phyloP scores from a whole-genome alignment of 2,329 filamentous ascomycete species.

The Aspergillus cejpii region DNA sequence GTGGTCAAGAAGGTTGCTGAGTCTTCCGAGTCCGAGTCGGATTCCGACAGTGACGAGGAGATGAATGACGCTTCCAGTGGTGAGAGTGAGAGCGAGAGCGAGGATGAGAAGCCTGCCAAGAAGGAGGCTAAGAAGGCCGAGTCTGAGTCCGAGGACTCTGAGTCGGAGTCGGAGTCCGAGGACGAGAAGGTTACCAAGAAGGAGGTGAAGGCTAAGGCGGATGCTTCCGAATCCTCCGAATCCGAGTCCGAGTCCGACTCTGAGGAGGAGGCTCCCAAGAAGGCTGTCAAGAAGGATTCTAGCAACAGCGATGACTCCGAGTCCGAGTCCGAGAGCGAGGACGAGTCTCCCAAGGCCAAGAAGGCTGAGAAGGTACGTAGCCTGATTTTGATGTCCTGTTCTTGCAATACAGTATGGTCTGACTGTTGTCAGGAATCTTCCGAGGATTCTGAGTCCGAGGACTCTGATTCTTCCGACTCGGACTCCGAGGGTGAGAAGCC shows the following conservation, averaged over 20 bases:
- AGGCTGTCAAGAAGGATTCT: conserved; percentile 20
- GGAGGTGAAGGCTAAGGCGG: conserved; percentile 25
- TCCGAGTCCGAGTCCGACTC: conserved; percentile 14
- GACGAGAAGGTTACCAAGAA: conserved; percentile 36
- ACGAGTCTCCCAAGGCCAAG: conserved; percentile 22
- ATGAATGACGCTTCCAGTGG: conserved; percentile 26
- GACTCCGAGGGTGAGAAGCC: conserved; percentile 30
- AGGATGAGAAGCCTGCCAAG: conserved; percentile 26
- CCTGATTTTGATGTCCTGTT: not conserved
- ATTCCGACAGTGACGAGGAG: conserved; percentile 31
- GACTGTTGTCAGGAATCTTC: conserved; percentile 10
- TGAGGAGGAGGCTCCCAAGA: conserved; percentile 20
- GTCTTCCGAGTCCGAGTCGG: conserved; percentile 24
- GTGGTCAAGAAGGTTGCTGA: conserved; percentile 26
- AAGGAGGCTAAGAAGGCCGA: conserved; percentile 23
- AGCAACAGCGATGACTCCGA: conserved; percentile 26
- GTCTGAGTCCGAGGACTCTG: conserved; percentile 21
- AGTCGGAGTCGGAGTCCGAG: conserved; percentile 28
- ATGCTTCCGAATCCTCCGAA: conserved; percentile 8
- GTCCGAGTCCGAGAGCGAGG: conserved; percentile 24
- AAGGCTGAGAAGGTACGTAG: conserved; percentile 26
- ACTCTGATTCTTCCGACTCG: conserved; percentile 19
- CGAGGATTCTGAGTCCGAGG: conserved; percentile 14
- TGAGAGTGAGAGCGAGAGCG: conserved; percentile 28
- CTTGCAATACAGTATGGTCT: not conserved